Percentiles rank a stretch among this genome's conserved stretches.
These are phyloP conservation scores for Cicer arietinum DNA, from an alignment of 306 rosid genomes.

Conservation along the genomic window DNA sequence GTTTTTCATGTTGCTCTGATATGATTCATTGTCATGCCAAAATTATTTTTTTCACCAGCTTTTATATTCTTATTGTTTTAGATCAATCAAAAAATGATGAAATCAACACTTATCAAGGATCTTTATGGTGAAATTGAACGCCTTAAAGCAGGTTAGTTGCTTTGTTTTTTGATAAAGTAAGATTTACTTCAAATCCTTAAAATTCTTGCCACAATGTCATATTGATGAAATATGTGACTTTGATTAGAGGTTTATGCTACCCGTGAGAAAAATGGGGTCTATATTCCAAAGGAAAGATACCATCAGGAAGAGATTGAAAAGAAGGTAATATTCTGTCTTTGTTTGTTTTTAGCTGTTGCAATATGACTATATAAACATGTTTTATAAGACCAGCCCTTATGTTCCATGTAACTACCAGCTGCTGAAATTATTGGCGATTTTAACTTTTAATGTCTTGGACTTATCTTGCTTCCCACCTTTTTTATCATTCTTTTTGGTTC, in stretches of 20 bases:
- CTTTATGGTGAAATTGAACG: slow-evolving; percentile 98
- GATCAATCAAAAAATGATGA: slow-evolving; percentile 99
- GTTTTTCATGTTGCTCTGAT: neutral
- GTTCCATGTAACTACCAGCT: neutral
- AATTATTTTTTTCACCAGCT: neutral
- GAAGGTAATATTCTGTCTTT: slow-evolving; percentile 60
- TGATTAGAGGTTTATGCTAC: slow-evolving; percentile 92
- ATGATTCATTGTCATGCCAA: neutral
- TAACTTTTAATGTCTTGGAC: neutral
- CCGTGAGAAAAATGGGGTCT: slow-evolving; percentile 96
- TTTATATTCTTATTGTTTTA: slow-evolving; percentile 36
- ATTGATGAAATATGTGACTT: slow-evolving; percentile 30
- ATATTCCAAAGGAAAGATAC: slow-evolving; percentile 92
- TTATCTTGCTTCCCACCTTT: neutral
- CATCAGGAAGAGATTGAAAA: slow-evolving; percentile 89
- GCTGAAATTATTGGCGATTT: neutral
- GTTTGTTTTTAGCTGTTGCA: neutral
- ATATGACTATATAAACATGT: neutral
- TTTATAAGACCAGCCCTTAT: neutral
- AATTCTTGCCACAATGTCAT: neutral
- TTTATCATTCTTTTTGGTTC: neutral
- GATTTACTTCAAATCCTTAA: neutral
- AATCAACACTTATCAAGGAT: slow-evolving; percentile 93
- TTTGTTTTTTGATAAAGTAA: slow-evolving; percentile 9
- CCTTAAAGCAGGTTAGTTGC: slow-evolving; percentile 75